A percentile compares a stretch with the other conserved stretches of the same genome.
Evolutionary conservation across 768 basidiomycete genomes (phyloP).

Genomic region (Astraeus odoratus): DNA sequence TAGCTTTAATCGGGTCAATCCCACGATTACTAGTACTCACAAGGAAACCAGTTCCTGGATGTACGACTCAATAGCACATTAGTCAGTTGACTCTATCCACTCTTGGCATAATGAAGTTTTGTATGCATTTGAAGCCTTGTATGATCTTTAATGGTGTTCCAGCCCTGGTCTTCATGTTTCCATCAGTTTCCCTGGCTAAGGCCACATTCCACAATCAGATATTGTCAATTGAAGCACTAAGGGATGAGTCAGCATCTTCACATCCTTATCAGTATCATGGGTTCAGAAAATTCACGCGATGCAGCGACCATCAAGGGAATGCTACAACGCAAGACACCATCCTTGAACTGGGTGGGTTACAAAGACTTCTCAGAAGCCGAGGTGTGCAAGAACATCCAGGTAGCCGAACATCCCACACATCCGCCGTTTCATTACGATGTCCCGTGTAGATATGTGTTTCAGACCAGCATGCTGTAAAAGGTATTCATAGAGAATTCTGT

Average conservation of each 20-base stretch:
- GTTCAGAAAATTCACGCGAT: slow-evolving; percentile 53
- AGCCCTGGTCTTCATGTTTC: slow-evolving; percentile 51
- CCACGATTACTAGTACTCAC: too few species aligned
- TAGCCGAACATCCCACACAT: slow-evolving; percentile 89
- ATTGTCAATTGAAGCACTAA: slow-evolving; percentile 89
- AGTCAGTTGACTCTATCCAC: slow-evolving; percentile 18
- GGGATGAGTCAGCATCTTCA: slow-evolving; percentile 14
- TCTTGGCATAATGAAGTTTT: slow-evolving; percentile 22
- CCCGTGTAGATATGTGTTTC: slow-evolving; percentile 88
- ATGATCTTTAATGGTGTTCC: slow-evolving; percentile 91
- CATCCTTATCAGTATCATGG: slow-evolving; percentile 10
- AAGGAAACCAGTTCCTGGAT: too few species aligned
- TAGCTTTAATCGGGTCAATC: too few species aligned
- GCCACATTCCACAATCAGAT: slow-evolving; percentile 90
- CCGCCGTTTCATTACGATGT: slow-evolving; percentile 81
- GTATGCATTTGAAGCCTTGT: slow-evolving; percentile 86
- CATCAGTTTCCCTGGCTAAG: slow-evolving; percentile 67
- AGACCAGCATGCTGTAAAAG: slow-evolving; percentile 81
- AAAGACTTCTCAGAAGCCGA: slow-evolving; percentile 70
- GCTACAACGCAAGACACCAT: slow-evolving; percentile 88
- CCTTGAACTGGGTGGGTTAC: slow-evolving; percentile 84
- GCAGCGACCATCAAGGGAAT: slow-evolving; percentile 88
- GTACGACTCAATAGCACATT: slow-evolving; percentile 54
- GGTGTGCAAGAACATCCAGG: slow-evolving; percentile 62
- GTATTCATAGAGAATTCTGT: background rate